A percentile compares a stretch with the other conserved stretches of the same genome.
phyloP scores from a whole-genome alignment of 1,284 basidiomycete genomes.

The Exobasidium rhododendri region DNA sequence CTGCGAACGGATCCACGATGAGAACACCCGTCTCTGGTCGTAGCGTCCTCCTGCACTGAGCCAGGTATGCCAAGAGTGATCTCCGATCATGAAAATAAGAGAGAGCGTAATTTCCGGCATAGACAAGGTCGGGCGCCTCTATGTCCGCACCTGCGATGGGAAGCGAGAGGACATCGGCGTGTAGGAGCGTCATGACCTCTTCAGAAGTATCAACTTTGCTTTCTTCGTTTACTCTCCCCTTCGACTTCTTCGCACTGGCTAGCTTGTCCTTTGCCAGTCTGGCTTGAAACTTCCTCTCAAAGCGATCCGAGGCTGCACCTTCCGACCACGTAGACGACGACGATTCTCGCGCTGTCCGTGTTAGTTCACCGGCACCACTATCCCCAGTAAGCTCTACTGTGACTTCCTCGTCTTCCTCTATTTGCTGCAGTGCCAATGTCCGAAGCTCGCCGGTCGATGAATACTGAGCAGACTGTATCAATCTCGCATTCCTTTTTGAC shows the following conservation, averaged over 20 bases:
- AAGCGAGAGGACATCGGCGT: conserved; percentile 40
- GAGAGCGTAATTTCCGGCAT: conserved; percentile 45
- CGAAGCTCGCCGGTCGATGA: neutral
- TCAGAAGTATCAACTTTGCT: neutral
- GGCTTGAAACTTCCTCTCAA: conserved; percentile 30
- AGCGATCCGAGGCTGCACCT: conserved; percentile 33
- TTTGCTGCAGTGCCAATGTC: neutral
- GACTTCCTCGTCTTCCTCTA: conserved; percentile 5
- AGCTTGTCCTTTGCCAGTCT: neutral
- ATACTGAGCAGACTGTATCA: conserved; percentile 26
- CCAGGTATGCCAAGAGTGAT: conserved; percentile 31
- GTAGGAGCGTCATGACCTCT: conserved; percentile 25
- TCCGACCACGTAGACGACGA: conserved; percentile 25
- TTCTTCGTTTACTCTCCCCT: neutral
- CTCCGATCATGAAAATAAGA: conserved; percentile 43
- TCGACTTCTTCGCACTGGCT: neutral
- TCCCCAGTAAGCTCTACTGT: neutral
- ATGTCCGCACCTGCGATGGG: conserved; percentile 18
- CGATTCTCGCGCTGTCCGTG: neutral
- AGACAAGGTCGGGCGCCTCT: conserved; percentile 35
- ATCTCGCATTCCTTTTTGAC: conserved; percentile 2
- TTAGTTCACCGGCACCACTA: neutral
- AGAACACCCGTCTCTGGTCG: conserved; percentile 38
- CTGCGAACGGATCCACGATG: conserved; percentile 44
- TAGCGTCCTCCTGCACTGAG: conserved; percentile 22